These are phyloP conservation scores for Zasmidium citrigriseum DNA, from an alignment of 2,329 filamentous ascomycete genomes.

Conservation along the genomic window DNA sequence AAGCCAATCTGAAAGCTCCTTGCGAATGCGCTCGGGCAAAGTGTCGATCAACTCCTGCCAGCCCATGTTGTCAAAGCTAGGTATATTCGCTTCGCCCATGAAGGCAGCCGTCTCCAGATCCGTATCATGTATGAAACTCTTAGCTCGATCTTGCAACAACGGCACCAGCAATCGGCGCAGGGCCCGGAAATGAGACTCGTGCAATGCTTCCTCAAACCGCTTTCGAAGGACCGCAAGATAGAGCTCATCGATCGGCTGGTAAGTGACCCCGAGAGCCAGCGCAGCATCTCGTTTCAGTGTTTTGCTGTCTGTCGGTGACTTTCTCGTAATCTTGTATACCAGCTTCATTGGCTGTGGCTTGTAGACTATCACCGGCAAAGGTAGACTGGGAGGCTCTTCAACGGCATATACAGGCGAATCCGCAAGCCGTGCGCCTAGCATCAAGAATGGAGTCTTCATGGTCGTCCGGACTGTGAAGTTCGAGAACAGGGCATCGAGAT, in stretches of 20 bases:
- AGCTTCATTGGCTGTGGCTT: slow-evolving; percentile 78
- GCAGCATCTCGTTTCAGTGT: slow-evolving; percentile 38
- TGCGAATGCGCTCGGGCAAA: slow-evolving; percentile 47
- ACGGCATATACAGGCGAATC: slow-evolving; percentile 70
- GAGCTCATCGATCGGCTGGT: slow-evolving; percentile 75
- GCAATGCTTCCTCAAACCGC: slow-evolving; percentile 50
- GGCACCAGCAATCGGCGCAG: slow-evolving; percentile 55
- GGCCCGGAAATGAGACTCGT: slow-evolving; percentile 46
- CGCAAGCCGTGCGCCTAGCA: slow-evolving; percentile 70
- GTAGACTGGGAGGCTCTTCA: slow-evolving; percentile 52
- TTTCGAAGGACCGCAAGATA: slow-evolving; percentile 54
- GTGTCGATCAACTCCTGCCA: slow-evolving; percentile 56
- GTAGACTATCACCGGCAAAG: slow-evolving; percentile 64
- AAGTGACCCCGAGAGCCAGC: slow-evolving; percentile 71
- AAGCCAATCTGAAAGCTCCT: slow-evolving; percentile 54
- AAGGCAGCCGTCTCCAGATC: slow-evolving; percentile 58
- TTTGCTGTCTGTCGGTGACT: slow-evolving; percentile 33
- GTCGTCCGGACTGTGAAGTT: slow-evolving; percentile 88
- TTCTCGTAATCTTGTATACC: slow-evolving; percentile 74
- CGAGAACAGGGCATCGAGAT: slow-evolving; percentile 77
- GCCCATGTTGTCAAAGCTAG: slow-evolving; percentile 52
- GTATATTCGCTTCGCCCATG: slow-evolving; percentile 54
- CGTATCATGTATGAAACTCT: slow-evolving; percentile 46
- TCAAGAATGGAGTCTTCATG: slow-evolving; percentile 69
- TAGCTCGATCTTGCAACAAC: slow-evolving; percentile 50